A percentile compares a stretch with the other conserved stretches of the same genome.
phyloP scores from a whole-genome alignment of 2,329 filamentous ascomycete species.

The Paradendryphiella salina region DNA sequence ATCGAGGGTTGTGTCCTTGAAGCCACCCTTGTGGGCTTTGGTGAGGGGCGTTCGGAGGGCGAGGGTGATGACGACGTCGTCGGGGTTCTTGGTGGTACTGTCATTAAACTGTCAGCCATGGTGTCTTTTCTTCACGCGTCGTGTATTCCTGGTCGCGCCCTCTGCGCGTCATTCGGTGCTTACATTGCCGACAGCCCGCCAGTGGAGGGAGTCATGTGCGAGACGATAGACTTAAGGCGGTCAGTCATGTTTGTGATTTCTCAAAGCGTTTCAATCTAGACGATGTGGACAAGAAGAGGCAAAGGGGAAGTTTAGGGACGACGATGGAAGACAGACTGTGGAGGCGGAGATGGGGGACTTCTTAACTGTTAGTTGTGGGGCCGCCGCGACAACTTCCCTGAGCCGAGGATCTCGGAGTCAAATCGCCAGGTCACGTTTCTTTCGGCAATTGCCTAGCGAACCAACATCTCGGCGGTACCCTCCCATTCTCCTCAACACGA shows the following conservation, averaged over 20 bases:
- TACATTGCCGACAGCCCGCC: slow-evolving; percentile 77
- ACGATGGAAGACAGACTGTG: slow-evolving; percentile 12
- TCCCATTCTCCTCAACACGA: background rate
- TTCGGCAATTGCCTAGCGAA: slow-evolving; percentile 7
- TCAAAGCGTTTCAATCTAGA: background rate
- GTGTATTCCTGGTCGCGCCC: background rate
- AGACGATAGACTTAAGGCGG: slow-evolving; percentile 83
- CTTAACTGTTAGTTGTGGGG: slow-evolving; percentile 24
- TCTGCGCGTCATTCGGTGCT: slow-evolving; percentile 41
- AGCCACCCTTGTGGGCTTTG: slow-evolving; percentile 87
- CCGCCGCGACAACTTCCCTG: slow-evolving; percentile 7
- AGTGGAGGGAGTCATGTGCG: slow-evolving; percentile 76
- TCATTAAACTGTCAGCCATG: slow-evolving; percentile 9
- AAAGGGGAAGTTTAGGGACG: background rate
- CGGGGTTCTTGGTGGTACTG: slow-evolving; percentile 88
- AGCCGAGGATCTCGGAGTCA: slow-evolving; percentile 17
- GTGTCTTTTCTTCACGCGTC: background rate
- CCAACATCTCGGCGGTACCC: background rate
- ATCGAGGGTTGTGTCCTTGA: slow-evolving; percentile 93
- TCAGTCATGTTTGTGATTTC: slow-evolving; percentile 57
- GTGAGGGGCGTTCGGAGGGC: slow-evolving; percentile 85
- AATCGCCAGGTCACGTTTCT: slow-evolving; percentile 12
- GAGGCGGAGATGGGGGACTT: slow-evolving; percentile 17
- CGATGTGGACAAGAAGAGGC: background rate
- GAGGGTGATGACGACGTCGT: slow-evolving; percentile 95